Evolutionary conservation across 208 protist genomes (phyloP).

Genomic region (Leishmania guyanensis): DNA sequence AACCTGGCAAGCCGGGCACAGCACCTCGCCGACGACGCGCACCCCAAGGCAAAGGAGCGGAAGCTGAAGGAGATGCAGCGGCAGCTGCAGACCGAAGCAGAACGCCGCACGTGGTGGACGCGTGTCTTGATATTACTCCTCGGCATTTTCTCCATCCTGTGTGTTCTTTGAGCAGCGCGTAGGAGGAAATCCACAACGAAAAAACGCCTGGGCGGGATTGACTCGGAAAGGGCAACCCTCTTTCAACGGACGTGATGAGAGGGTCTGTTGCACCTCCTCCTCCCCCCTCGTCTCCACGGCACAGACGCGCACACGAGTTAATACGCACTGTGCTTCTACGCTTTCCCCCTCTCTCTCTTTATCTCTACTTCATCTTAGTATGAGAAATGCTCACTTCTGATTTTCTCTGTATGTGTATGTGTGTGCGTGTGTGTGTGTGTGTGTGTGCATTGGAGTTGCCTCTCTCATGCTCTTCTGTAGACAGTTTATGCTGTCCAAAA

Average conservation of each 20-base stretch:
- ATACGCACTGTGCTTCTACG: background rate
- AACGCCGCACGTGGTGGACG: slow-evolving; percentile 64
- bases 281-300: background rate
- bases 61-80: slow-evolving; percentile 33
- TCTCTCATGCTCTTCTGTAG: background rate
- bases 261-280: background rate
- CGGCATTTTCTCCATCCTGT: slow-evolving; percentile 67
- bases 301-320: background rate
- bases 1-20: slow-evolving; percentile 55
- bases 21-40: slow-evolving; percentile 61
- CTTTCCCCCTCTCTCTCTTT: background rate
- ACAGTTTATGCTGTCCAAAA: background rate
- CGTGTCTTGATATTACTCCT: slow-evolving; percentile 65
- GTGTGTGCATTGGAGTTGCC: background rate
- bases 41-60: slow-evolving; percentile 42
- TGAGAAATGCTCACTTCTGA: background rate
- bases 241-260: background rate
- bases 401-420: background rate
- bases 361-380: background rate
- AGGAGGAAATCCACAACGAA: slow-evolving; percentile 15
- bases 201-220: background rate
- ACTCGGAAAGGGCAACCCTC: background rate
- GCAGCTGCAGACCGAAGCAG: slow-evolving; percentile 41
- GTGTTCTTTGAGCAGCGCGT: slow-evolving; percentile 33
- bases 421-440: background rate